These are phyloP conservation scores for Rubia occidens DNA, from an alignment of 305 asterid genomes.

Conservation along the genomic window DNA sequence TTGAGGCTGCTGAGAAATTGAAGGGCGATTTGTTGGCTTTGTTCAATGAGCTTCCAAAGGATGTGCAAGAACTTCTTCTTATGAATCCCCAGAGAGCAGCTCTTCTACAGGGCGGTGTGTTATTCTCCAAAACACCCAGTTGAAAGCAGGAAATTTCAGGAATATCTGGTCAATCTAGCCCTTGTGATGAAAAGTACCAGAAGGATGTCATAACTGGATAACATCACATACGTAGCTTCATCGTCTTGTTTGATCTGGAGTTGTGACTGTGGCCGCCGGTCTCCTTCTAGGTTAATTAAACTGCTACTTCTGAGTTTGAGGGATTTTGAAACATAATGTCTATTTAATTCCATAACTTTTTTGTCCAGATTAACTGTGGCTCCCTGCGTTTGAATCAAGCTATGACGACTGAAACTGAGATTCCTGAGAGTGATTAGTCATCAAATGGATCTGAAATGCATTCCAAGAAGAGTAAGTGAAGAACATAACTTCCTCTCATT, in stretches of 20 bases:
- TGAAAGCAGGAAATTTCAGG: constrained; percentile 24
- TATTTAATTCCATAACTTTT: background rate
- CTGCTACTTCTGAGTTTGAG: constrained; percentile 9
- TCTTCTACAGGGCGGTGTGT: constrained; percentile 33
- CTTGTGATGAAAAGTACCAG: constrained; percentile 9
- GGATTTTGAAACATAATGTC: background rate
- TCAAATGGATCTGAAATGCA: constrained; percentile 1
- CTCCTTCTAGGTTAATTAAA: constrained; percentile 33
- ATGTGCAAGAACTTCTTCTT: constrained; percentile 69
- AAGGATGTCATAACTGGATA: constrained; percentile 9
- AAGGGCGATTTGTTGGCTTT: constrained; percentile 67
- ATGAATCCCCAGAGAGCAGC: constrained; percentile 70
- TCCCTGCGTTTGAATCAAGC: background rate
- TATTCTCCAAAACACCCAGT: constrained; percentile 29
- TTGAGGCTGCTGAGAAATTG: constrained; percentile 52
- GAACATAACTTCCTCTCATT: background rate
- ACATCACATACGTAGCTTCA: constrained; percentile 13
- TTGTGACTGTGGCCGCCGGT: constrained; percentile 21
- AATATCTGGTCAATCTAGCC: constrained; percentile 8
- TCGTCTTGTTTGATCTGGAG: constrained; percentile 21
- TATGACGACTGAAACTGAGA: constrained; percentile 1
- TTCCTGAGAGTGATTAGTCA: constrained; percentile 3
- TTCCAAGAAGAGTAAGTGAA: constrained; percentile 5
- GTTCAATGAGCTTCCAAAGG: constrained; percentile 60
- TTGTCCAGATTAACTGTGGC: constrained; percentile 14